These are phyloP conservation scores for Friedmanniomyces endolithicus DNA, from an alignment of 495 filamentous ascomycete genomes.

Conservation along the genomic window DNA sequence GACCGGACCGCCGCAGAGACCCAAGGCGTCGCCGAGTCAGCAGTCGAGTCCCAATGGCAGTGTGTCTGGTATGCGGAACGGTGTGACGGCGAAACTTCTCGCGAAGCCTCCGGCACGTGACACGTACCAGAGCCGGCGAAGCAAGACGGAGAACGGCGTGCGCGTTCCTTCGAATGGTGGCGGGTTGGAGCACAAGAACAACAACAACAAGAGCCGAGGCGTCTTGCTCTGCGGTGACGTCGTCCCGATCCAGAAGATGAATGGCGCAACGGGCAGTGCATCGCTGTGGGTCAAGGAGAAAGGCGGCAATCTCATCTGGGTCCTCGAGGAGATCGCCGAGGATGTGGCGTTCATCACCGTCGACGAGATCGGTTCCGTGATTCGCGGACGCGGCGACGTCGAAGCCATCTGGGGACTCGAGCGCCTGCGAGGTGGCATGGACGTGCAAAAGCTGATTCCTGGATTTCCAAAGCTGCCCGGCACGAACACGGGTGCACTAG, in stretches of 20 bases:
- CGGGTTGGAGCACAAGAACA: conserved; percentile 38
- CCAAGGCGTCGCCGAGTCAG: conserved; percentile 37
- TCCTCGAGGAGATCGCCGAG: conserved; percentile 93
- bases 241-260: conserved; percentile 89
- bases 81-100: conserved; percentile 73
- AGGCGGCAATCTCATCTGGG: conserved; percentile 85
- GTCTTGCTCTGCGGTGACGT: conserved; percentile 94
- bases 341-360: conserved; percentile 65
- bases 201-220: conserved; percentile 65
- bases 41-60: conserved; percentile 5
- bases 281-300: conserved; percentile 99
- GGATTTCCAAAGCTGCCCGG: conserved; percentile 61
- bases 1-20: conserved; percentile 36
- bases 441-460: conserved; percentile 65
- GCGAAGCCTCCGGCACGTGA: conserved; percentile 76
- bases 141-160: conserved; percentile 31
- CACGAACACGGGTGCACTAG: conserved; percentile 48
- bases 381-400: conserved; percentile 52
- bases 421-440: conserved; percentile 49
- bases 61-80: conserved; percentile 47
- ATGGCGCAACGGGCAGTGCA: conserved; percentile 79
- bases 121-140: conserved; percentile 24
- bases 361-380: conserved; percentile 60
- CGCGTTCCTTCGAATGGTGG: conserved; percentile 9
- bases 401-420: conserved; percentile 72